Conservation (phyloP, 768 basidiomycete genomes). For the Nidularia pulvinata region DNA sequence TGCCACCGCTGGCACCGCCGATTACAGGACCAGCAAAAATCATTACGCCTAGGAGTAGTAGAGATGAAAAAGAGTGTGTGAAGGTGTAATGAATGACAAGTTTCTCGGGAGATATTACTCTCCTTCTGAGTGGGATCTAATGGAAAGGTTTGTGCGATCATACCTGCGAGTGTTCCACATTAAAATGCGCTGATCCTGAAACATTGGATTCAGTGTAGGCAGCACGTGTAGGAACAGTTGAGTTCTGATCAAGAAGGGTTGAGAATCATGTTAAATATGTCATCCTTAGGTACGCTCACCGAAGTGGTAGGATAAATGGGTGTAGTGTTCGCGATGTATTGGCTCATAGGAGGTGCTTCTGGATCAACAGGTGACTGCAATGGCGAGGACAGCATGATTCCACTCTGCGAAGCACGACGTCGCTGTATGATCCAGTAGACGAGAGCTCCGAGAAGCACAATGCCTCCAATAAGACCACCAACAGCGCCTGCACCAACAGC, state of each 20-base stretch:
- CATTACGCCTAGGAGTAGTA: too few species aligned
- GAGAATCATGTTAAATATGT: not conserved
- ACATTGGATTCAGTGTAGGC: not conserved
- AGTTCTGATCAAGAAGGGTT: not conserved
- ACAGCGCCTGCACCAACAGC: slow-evolving; percentile 46
- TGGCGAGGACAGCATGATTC: slow-evolving; percentile 4
- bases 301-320: not conserved
- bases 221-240: not conserved
- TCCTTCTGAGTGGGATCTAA: too few species aligned
- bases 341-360: slow-evolving; percentile 6
- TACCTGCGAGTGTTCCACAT: not conserved
- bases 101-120: too few species aligned
- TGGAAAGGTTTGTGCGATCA: not conserved
- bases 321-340: slow-evolving; percentile 13
- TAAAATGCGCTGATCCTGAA: not conserved
- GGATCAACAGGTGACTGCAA: not conserved
- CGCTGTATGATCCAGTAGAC: slow-evolving; percentile 19
- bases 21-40: too few species aligned
- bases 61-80: too few species aligned
- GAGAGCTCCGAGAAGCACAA: slow-evolving; percentile 26
- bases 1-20: too few species aligned
- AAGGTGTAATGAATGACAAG: too few species aligned
- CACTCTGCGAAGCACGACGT: slow-evolving; percentile 11
- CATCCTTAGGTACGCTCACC: not conserved
- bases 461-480: slow-evolving; percentile 30